These are phyloP conservation scores for Umbelopsis ramanniana DNA, from an alignment of 192 early-diverging fungal genomes.

Conservation along the genomic window DNA sequence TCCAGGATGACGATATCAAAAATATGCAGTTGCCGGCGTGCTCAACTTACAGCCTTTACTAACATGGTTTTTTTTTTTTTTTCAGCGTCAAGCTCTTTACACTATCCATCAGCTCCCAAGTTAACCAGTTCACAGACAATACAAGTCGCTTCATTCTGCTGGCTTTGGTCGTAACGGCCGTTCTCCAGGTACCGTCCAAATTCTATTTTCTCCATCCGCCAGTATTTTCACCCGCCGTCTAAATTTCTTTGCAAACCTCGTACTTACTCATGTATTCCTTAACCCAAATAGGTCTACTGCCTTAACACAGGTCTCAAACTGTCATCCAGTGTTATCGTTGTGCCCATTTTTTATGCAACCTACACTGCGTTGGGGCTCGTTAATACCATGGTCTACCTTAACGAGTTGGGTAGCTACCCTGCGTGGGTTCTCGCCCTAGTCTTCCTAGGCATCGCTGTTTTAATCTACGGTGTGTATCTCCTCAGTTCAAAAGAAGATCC, in stretches of 20 bases:
- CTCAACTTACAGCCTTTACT: not conserved
- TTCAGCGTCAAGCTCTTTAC: constrained; percentile 36
- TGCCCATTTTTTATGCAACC: constrained; percentile 55
- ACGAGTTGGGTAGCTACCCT: constrained; percentile 44
- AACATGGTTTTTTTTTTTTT: not conserved
- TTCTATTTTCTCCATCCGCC: no score
- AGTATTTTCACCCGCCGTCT: not conserved
- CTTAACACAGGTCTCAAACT: constrained; percentile 54
- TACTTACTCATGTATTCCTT: not conserved
- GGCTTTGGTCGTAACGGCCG: constrained; percentile 48
- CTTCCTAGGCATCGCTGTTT: constrained; percentile 44
- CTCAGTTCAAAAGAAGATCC: constrained; percentile 24
- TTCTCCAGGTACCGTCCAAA: constrained; percentile 44
- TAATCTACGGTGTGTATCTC: constrained; percentile 52
- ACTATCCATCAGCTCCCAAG: constrained; percentile 27
- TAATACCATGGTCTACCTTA: constrained; percentile 54
- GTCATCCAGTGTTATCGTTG: constrained; percentile 52
- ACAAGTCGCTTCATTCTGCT: constrained; percentile 50
- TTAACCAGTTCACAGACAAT: constrained; percentile 49
- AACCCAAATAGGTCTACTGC: constrained; percentile 49
- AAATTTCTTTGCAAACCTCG: not conserved
- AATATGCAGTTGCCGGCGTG: no score
- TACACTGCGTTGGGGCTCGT: constrained; percentile 52
- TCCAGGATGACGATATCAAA: no score
- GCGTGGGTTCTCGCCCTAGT: constrained; percentile 47